Base-by-base conservation (phyloP, 257 asterid genomes). In the Solanum ossicruentum region DNA sequence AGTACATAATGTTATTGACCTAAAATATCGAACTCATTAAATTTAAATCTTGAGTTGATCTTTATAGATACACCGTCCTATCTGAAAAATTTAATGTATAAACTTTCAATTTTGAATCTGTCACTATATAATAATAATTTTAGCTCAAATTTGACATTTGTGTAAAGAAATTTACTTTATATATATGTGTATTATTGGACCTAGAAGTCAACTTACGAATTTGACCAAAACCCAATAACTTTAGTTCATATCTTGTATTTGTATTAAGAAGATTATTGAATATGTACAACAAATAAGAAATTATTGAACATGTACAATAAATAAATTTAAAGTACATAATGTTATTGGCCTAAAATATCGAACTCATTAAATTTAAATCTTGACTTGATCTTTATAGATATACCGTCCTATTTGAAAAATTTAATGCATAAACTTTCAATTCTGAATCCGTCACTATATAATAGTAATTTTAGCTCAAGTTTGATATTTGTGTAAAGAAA, bases 371-470 rank as follows among this genome's bases (percentile, higher is more conserved):
- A 13, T 12, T 26, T 6, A 6, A 65, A 26, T 65, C 2, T 65
- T 13, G 17, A 28, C 3, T 13, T 1, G 7, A 3, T 1, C 1
- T 65, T 6, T 66, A 15, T 28, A 66, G 3, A 6, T 66, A n/a
- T n/a, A 15, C 12, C 73, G 0, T 66, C 1, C 15, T 7, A 3
- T 4, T 3, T 7, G 18, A 80, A 1, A 41, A 1, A 26, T 26
- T 26, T 26, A 26, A 26, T 26, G 28, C 28, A 26, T 67, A 8
- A 43, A 71, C 1, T 71, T n/a, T 1, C 12, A 45, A 72, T 72
- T 6, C 4, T 72, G 8, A 72, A 12, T 72, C 3, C 1, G 1
- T 0, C 1, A 0, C 0, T n/a, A n/a, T n/a, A n/a, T n/a, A n/a
- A n/a, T 0, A 66, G 1, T 28, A 66, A 66, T 15, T 28, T 69